Conservation (phyloP, 768 basidiomycete genomes). For the Phlebiopsis flavidoalba region DNA sequence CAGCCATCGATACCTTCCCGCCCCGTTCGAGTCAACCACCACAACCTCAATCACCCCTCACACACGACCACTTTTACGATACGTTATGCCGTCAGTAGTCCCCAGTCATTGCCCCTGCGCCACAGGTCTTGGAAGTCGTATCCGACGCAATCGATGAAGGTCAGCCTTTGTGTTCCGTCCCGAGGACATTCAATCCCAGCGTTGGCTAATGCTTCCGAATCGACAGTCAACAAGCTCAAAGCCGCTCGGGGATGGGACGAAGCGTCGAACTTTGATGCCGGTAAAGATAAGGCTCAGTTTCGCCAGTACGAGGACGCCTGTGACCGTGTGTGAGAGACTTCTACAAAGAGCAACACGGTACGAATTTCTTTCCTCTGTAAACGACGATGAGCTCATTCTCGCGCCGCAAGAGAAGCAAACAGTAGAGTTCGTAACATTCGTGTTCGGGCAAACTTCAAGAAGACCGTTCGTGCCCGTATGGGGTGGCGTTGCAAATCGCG, state of each 20-base stretch:
- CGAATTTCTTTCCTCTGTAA: neutral
- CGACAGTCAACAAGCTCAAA: slow-evolving; percentile 64
- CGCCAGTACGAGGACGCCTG: slow-evolving; percentile 73
- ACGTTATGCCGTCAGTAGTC: no score
- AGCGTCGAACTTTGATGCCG: slow-evolving; percentile 49
- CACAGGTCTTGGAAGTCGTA: slow-evolving; percentile 30
- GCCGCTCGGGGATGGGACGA: slow-evolving; percentile 38
- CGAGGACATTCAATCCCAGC: neutral
- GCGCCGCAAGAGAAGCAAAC: slow-evolving; percentile 74
- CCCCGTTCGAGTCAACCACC: no score
- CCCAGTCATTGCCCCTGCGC: slow-evolving; percentile 4
- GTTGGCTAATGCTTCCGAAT: neutral
- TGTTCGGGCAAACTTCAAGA: slow-evolving; percentile 71
- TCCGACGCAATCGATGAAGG: slow-evolving; percentile 48
- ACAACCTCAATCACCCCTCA: neutral
- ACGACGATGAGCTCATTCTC: neutral
- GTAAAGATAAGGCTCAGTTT: slow-evolving; percentile 64
- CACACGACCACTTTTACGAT: neutral
- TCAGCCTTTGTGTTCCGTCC: slow-evolving; percentile 17
- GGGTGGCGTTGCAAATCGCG: slow-evolving; percentile 26
- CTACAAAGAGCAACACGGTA: slow-evolving; percentile 77
- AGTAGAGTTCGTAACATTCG: slow-evolving; percentile 77
- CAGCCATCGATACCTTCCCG: neutral
- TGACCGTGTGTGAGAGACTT: slow-evolving; percentile 75
- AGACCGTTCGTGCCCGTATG: slow-evolving; percentile 66